Conservation (phyloP, 1,284 basidiomycete species). For the Trametes hirsuta region DNA sequence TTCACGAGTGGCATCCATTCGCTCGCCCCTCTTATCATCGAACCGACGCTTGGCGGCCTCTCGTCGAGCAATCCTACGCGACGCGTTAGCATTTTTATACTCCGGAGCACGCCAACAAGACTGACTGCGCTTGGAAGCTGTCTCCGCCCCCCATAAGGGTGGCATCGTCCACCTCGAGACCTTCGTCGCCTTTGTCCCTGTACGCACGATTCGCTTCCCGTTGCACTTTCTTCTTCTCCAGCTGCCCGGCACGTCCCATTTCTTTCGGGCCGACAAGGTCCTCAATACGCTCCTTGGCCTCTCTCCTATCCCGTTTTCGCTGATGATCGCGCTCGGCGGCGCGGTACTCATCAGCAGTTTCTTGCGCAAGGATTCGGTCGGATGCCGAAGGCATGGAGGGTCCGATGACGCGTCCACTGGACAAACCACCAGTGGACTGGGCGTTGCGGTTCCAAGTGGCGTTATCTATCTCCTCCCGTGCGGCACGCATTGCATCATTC, state of each 20-base stretch:
- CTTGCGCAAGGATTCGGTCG: constrained; percentile 67
- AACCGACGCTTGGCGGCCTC: constrained; percentile 64
- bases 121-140: constrained; percentile 72
- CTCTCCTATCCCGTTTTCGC: constrained; percentile 65
- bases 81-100: not conserved
- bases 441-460: constrained; percentile 51
- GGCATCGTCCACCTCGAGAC: constrained; percentile 66
- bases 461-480: constrained; percentile 59
- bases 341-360: constrained; percentile 51
- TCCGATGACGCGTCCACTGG: constrained; percentile 53
- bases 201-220: constrained; percentile 67
- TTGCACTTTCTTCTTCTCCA: constrained; percentile 74
- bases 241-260: constrained; percentile 70
- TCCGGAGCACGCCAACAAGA: constrained; percentile 14
- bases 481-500: constrained; percentile 54
- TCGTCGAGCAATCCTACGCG: constrained; percentile 61
- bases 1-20: constrained; percentile 50
- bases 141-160: constrained; percentile 75
- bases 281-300: constrained; percentile 70
- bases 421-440: constrained; percentile 28
- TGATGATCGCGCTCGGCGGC: constrained; percentile 55
- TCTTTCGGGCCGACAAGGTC: constrained; percentile 75
- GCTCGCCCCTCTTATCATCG: constrained; percentile 60
- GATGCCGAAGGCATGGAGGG: constrained; percentile 68
- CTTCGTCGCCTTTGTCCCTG: constrained; percentile 73